Evolutionary conservation across 1,139 yeast genomes (phyloP), one percentile per base, ranked within the genome.

Genomic region (Suhomyces terraborum): DNA sequence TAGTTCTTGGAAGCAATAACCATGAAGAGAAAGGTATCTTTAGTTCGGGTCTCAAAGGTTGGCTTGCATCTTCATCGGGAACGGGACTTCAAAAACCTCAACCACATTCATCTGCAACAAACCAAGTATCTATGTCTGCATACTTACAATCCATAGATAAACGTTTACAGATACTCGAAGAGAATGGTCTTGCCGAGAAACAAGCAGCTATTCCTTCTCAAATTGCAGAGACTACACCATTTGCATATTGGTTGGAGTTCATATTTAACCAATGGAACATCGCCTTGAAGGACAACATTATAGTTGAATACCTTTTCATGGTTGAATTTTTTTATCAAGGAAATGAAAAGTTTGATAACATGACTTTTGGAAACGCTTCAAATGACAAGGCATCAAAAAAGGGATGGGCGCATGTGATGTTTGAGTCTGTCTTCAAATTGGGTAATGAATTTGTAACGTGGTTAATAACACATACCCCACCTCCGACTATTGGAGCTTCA

Each of bases 191-290:
- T 4, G 42, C 56, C 4, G 77, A 75, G 18, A 81, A 79, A 42
- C 75, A 78, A 33, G 73, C 84, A 1, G 89, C 87, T 0, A 81
- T 89, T 64, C 81, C 88, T 5, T 87, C 94, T 0, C 94, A 86
- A 56, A 85, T 88, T 27, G 96, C 96, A 0, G 96, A 88, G 60
- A 77, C 84, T 8, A 81, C 82, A 28, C 82, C 82, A 3, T 71
- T 77, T 50, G 68, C 77, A 8, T 82, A 82, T 54, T 80, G 84
- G 78, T 67, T 85, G 43, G 96, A 89, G 55, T 78, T 79, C 44
- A 81, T 86, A 0, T 88, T 82, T 59, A 71, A 84, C 43, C 87
- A 86, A 53, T 80, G 88, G 67, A 81, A 83, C 46, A 63, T 82
- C 28, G 93, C 95, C 0, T 59, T 89, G 7, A 62, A 84, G 21